These are phyloP conservation scores for Mytilinidion resinicola DNA, from an alignment of 495 filamentous ascomycete genomes.

Conservation along the genomic window DNA sequence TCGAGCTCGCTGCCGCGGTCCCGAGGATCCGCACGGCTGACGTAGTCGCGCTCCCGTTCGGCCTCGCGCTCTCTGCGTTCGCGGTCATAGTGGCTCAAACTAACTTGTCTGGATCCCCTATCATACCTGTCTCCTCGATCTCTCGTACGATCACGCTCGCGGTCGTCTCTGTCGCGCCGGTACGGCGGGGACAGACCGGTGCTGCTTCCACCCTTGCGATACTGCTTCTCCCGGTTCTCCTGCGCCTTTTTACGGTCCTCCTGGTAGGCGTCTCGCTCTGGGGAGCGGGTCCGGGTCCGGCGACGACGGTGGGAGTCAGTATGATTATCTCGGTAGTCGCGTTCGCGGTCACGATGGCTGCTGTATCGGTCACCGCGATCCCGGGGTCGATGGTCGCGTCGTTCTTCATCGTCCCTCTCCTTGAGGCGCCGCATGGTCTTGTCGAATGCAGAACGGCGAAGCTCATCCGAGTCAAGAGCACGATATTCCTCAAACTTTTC, in stretches of 20 bases:
- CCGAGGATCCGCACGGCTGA: slow-evolving; percentile 57
- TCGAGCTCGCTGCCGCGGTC: slow-evolving; percentile 73
- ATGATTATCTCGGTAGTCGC: slow-evolving; percentile 49
- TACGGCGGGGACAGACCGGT: slow-evolving; percentile 32
- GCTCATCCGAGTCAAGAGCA: slow-evolving; percentile 72
- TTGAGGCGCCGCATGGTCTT: slow-evolving; percentile 84
- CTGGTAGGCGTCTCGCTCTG: slow-evolving; percentile 82
- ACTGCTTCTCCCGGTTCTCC: slow-evolving; percentile 79
- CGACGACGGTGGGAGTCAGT: slow-evolving; percentile 52
- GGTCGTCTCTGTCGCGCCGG: slow-evolving; percentile 41
- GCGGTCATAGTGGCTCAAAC: slow-evolving; percentile 52
- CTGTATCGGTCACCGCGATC: slow-evolving; percentile 15
- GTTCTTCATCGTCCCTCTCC: slow-evolving; percentile 85
- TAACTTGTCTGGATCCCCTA: slow-evolving; percentile 21
- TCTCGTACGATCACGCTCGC: slow-evolving; percentile 18
- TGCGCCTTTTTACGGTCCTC: slow-evolving; percentile 80
- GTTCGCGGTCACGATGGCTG: slow-evolving; percentile 49
- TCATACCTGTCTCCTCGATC: slow-evolving; percentile 17
- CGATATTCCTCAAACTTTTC: slow-evolving; percentile 77
- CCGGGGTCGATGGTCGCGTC: slow-evolving; percentile 49
- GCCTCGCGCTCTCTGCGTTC: slow-evolving; percentile 78
- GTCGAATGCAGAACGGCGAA: slow-evolving; percentile 78
- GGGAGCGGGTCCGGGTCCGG: slow-evolving; percentile 63
- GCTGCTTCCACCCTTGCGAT: slow-evolving; percentile 53
- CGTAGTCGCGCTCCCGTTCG: slow-evolving; percentile 77